Evolutionary conservation across 768 basidiomycete genomes (phyloP), one percentile per base, ranked within the genome.

Genomic region (Boletus eberwhitei): DNA sequence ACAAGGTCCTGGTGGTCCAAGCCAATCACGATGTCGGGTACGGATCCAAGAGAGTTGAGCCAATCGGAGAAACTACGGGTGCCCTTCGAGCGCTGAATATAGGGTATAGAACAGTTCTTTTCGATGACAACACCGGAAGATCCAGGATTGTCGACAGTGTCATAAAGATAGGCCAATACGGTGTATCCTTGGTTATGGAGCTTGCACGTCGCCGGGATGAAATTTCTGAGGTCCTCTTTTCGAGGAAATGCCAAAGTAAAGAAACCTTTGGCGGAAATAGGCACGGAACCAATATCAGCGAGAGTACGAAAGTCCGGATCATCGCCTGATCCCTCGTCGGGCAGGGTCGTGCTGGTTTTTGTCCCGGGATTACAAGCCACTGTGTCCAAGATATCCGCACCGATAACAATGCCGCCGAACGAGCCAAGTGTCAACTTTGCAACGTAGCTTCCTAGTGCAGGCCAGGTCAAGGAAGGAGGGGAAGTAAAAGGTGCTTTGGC

Each of bases 331-430:
- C 26, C 22, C 38, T 56, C 32, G 9, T 31, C 12, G 40, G 40
- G 21, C 24, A 57, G n/a, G 50, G 38, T 13, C 11, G 21, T 17
- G 9, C 44, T 35, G 16, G 22, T 21, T 38, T 7, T n/a, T 7
- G 40, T 45, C 29, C 7, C 32, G 8, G 43, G 1, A 21, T 43
- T 34, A 37, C 55, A 57, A 13, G 57, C 50, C 8, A 6, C 12
- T 13, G 8, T 22, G 21, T 52, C 48, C 47, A 43, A 34, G 39
- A 55, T 48, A 21, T 52, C 58, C 3, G 64, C 29, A 1, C 57
- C 61, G 31, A 71, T 57, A 32, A 79, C 68, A 22, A 78, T 63
- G 3, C 78, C 81, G 17, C 77, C 77, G 9, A 73, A 63, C 31
- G 54, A 56, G 29, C 72, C 68, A 13, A 64, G 63, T 4, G 64